Conservation (phyloP, 169 alveolate species). For the Sarcocystis neurona region DNA sequence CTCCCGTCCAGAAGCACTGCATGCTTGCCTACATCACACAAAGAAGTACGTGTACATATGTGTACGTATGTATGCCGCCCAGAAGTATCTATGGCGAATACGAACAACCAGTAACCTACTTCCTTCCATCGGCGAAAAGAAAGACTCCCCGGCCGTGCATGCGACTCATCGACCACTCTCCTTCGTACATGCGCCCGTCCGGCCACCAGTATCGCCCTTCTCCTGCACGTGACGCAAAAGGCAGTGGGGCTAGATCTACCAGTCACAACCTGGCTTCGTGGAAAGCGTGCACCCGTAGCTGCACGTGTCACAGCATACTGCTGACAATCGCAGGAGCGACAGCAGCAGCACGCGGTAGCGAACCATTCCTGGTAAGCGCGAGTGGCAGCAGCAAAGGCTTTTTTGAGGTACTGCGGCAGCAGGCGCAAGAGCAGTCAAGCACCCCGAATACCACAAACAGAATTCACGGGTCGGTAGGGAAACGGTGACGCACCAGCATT, state of each 20-base stretch:
- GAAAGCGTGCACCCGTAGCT: background rate
- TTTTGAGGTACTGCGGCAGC: too few species aligned
- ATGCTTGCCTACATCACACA: too few species aligned
- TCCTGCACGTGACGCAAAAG: constrained; percentile 51
- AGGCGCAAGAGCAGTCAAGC: too few species aligned
- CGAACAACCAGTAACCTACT: constrained; percentile 1
- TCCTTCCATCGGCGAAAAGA: constrained; percentile 76
- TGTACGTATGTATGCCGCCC: background rate
- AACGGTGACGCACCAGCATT: too few species aligned
- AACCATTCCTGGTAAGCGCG: too few species aligned
- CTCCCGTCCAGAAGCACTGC: too few species aligned
- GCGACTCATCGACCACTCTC: constrained; percentile 75
- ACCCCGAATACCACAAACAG: too few species aligned
- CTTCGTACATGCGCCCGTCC: constrained; percentile 80
- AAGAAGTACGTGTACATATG: background rate
- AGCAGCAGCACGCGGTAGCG: too few species aligned
- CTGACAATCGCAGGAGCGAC: background rate
- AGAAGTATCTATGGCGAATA: background rate
- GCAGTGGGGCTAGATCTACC: background rate
- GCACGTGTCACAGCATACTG: background rate
- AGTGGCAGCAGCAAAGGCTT: too few species aligned
- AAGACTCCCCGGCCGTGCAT: constrained; percentile 76
- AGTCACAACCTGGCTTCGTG: too few species aligned
- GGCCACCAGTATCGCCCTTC: constrained; percentile 78
- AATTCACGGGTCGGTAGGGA: too few species aligned